These are phyloP conservation scores for Bothriochloa decipiens DNA, from an alignment of 176 grass and related monocot species.

Conservation along the genomic window DNA sequence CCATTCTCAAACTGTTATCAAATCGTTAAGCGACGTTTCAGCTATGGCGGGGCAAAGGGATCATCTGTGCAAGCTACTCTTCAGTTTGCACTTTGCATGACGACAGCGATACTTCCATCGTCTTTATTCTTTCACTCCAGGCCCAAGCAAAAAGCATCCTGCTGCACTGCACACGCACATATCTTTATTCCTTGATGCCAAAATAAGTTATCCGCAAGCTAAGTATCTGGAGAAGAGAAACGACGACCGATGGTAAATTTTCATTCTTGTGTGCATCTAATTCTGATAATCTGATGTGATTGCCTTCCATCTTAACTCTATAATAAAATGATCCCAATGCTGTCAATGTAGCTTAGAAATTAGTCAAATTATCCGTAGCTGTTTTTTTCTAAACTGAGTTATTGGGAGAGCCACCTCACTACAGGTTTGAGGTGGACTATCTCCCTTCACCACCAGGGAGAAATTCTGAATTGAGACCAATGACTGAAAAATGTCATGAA, in stretches of 20 bases:
- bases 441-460: slow-evolving; percentile 55
- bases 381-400: neutral
- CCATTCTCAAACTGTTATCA: too few species aligned
- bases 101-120: too few species aligned
- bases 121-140: too few species aligned
- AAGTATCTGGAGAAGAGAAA: too few species aligned
- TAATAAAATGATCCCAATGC: neutral
- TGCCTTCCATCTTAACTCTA: slow-evolving; percentile 27
- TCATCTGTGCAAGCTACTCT: too few species aligned
- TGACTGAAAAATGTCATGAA: slow-evolving; percentile 39
- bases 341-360: slow-evolving; percentile 12
- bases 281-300: slow-evolving; percentile 23
- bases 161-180: too few species aligned
- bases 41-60: too few species aligned
- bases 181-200: too few species aligned
- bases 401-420: slow-evolving; percentile 47
- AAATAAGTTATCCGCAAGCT: too few species aligned
- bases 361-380: neutral
- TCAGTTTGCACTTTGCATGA: too few species aligned
- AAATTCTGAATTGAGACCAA: slow-evolving; percentile 32
- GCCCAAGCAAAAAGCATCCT: too few species aligned
- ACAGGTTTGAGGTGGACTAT: slow-evolving; percentile 92
- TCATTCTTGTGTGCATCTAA: slow-evolving; percentile 23
- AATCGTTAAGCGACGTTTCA: too few species aligned
- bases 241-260: slow-evolving; percentile 84